Evolutionary conservation across 352 stramenopile species (phyloP).

Genomic region (Aphanomyces invadans): DNA sequence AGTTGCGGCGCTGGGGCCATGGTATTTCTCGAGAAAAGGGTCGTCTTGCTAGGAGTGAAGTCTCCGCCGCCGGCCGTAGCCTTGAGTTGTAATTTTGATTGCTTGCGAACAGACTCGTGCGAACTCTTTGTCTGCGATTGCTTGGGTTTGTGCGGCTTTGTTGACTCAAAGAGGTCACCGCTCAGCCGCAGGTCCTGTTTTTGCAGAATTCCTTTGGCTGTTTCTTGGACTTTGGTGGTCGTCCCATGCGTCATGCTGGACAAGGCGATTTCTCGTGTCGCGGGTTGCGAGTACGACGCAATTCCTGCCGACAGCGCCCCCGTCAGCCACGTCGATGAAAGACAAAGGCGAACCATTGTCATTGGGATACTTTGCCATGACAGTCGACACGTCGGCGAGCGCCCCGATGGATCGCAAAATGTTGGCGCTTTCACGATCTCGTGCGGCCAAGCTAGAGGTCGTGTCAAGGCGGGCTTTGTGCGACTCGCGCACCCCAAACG

Average conservation of each 20-base stretch:
- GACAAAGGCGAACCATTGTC: conserved; percentile 32
- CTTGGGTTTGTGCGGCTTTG: conserved; percentile 8
- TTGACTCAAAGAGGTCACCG: not conserved
- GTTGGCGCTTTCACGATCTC: conserved; percentile 39
- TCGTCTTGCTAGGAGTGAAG: conserved; percentile 14
- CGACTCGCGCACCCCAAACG: not conserved
- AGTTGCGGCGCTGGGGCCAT: conserved; percentile 16
- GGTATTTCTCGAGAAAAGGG: conserved; percentile 15
- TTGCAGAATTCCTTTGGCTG: conserved; percentile 4
- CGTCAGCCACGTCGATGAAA: no score
- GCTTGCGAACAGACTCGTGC: no score
- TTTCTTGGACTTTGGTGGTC: conserved; percentile 17
- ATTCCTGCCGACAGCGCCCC: conserved; percentile 4
- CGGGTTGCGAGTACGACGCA: conserved; percentile 5
- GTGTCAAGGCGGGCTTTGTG: not conserved
- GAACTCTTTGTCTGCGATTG: not conserved
- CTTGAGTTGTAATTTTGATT: no score
- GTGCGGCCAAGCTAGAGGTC: conserved; percentile 44
- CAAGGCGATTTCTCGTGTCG: conserved; percentile 20
- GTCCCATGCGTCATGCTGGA: conserved; percentile 8
- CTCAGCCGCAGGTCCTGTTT: not conserved
- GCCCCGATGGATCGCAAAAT: conserved; percentile 52
- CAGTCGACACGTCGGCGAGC: conserved; percentile 56
- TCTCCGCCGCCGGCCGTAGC: not conserved
- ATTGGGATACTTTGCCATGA: conserved; percentile 62